Evolutionary conservation across 140 eudicot species (phyloP).

Genomic region (Erigeron philadelphicus): DNA sequence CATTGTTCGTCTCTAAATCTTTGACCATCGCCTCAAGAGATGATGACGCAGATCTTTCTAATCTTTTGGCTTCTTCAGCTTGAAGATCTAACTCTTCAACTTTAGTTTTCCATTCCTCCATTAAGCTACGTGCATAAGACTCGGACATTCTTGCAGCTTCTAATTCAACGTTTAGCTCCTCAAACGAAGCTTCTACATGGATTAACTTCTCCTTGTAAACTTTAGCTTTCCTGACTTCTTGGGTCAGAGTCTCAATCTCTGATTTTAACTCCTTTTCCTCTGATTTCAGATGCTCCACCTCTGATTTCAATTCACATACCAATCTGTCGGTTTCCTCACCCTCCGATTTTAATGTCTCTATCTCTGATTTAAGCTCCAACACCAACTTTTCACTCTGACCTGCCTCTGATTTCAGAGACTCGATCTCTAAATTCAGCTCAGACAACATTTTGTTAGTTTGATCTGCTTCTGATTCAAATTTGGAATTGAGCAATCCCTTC

Average conservation of each 20-base stretch:
- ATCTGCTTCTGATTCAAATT: conserved; percentile 44
- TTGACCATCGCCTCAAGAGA: conserved; percentile 77
- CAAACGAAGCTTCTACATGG: conserved; percentile 54
- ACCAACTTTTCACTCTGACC: conserved; percentile 25
- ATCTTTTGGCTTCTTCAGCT: conserved; percentile 61
- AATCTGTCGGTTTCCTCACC: conserved; percentile 35
- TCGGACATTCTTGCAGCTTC: conserved; percentile 92
- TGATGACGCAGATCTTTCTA: conserved; percentile 77
- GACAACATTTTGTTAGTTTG: conserved; percentile 44
- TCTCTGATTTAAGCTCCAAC: conserved; percentile 48
- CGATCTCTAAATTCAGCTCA: conserved; percentile 36
- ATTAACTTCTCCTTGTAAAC: conserved; percentile 45
- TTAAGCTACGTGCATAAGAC: conserved; percentile 62
- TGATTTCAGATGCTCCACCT: conserved; percentile 28
- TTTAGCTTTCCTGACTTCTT: conserved; percentile 55
- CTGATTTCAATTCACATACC: conserved; percentile 32
- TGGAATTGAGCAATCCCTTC: conserved; percentile 64
- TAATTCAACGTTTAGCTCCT: conserved; percentile 72
- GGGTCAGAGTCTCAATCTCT: conserved; percentile 44
- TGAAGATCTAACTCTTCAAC: conserved; percentile 68
- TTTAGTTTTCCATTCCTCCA: conserved; percentile 72
- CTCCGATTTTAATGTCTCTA: conserved; percentile 48
- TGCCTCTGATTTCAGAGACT: conserved; percentile 37
- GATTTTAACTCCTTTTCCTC: conserved; percentile 45
- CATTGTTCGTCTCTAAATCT: conserved; percentile 64